phyloP scores from a whole-genome alignment of 2,329 filamentous ascomycete species.

The Stachybotrys elegans region DNA sequence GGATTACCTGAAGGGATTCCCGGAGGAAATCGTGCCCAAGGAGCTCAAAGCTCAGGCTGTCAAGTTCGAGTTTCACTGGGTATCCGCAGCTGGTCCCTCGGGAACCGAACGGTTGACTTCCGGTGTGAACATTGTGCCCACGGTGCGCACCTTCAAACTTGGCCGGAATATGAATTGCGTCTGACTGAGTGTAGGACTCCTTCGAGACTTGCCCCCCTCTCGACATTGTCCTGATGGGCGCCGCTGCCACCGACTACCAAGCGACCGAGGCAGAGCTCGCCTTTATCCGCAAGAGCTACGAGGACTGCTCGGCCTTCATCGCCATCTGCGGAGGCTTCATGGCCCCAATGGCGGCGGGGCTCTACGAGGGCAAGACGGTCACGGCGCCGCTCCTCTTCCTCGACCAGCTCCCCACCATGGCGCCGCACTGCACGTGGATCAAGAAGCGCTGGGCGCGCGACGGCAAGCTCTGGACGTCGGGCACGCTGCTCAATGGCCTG shows the following conservation, averaged over 20 bases:
- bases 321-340: constrained; percentile 32
- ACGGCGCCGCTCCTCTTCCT: constrained; percentile 29
- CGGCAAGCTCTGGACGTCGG: constrained; percentile 31
- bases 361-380: constrained; percentile 30
- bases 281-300: constrained; percentile 29
- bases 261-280: constrained; percentile 26
- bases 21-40: constrained; percentile 9
- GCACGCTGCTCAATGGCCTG: constrained; percentile 26
- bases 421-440: constrained; percentile 29
- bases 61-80: constrained; percentile 28
- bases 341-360: constrained; percentile 24
- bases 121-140: constrained; percentile 21
- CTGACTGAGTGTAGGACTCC: constrained; percentile 22
- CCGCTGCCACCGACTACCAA: constrained; percentile 21
- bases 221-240: constrained; percentile 36
- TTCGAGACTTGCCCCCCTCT: constrained; percentile 33
- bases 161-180: not conserved
- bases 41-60: constrained; percentile 15
- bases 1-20: constrained; percentile 11
- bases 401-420: constrained; percentile 14
- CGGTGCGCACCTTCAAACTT: constrained; percentile 14
- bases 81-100: constrained; percentile 18
- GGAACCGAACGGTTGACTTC: constrained; percentile 14
- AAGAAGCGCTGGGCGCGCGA: constrained; percentile 29
- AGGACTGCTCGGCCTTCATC: constrained; percentile 30